A percentile compares a stretch with the other conserved stretches of the same genome.
These are phyloP conservation scores for Poronia punctata DNA, from an alignment of 495 filamentous ascomycete genomes.

Conservation along the genomic window DNA sequence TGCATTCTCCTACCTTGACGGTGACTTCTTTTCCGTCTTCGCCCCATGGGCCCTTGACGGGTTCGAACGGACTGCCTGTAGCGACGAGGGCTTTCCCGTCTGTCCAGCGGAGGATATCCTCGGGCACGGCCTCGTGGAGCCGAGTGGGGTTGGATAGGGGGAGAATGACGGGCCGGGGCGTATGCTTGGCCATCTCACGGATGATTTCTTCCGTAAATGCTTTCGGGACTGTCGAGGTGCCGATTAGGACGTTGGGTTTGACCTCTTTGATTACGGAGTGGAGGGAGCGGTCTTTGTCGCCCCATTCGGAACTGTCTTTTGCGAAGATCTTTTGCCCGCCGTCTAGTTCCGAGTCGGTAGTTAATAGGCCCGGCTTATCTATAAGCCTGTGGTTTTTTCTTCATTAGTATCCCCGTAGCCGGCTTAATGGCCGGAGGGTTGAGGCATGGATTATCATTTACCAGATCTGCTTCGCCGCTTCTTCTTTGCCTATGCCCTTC, in stretches of 20 bases:
- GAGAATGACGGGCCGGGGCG: slow-evolving; percentile 71
- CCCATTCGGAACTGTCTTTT: slow-evolving; percentile 58
- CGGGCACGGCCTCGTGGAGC: slow-evolving; percentile 74
- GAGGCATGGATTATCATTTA: slow-evolving; percentile 34
- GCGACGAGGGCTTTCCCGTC: slow-evolving; percentile 73
- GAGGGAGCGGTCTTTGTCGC: slow-evolving; percentile 49
- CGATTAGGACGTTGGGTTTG: slow-evolving; percentile 75
- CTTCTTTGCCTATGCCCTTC: slow-evolving; percentile 57
- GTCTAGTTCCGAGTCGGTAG: slow-evolving; percentile 49
- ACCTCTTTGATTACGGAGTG: slow-evolving; percentile 61
- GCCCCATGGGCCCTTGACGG: slow-evolving; percentile 57
- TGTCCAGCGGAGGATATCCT: slow-evolving; percentile 75
- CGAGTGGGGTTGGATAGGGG: slow-evolving; percentile 82
- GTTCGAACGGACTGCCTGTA: slow-evolving; percentile 77
- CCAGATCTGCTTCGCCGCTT: slow-evolving; percentile 80
- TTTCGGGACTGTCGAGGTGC: slow-evolving; percentile 75
- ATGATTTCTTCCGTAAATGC: slow-evolving; percentile 71
- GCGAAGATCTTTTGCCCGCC: slow-evolving; percentile 61
- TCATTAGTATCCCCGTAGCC: slow-evolving; percentile 3
- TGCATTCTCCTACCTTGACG: slow-evolving; percentile 75
- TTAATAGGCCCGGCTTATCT: slow-evolving; percentile 77
- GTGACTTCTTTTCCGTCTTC: slow-evolving; percentile 48
- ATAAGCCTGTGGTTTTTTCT: slow-evolving; percentile 54
- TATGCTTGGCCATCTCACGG: slow-evolving; percentile 70
- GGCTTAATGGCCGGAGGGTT: not conserved